phyloP scores from a whole-genome alignment of 2,329 filamentous ascomycete genomes.

The Magnaporthiopsis poae region DNA sequence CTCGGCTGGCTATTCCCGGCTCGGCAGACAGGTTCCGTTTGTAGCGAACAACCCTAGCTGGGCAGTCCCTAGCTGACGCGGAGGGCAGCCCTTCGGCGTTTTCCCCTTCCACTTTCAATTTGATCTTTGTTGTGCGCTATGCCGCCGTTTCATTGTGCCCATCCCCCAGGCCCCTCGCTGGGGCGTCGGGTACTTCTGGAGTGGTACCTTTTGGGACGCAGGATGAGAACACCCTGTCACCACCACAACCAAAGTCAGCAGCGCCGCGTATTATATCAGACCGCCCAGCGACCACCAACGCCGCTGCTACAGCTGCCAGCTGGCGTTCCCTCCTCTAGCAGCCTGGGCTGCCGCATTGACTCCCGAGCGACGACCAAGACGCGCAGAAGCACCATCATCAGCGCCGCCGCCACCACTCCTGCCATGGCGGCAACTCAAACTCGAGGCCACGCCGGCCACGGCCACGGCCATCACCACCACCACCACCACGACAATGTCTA shows the following conservation, averaged over 20 bases:
- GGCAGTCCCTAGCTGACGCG: not conserved
- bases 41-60: not conserved
- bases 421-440: not conserved
- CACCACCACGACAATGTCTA: constrained; percentile 81
- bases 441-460: constrained; percentile 25
- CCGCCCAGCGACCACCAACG: constrained; percentile 4
- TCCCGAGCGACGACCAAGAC: not conserved
- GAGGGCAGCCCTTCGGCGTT: not conserved
- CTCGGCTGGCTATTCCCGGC: not conserved
- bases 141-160: constrained; percentile 7
- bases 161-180: constrained; percentile 7
- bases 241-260: constrained; percentile 1
- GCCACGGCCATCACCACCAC: constrained; percentile 48
- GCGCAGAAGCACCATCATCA: constrained; percentile 18
- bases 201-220: not conserved
- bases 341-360: not conserved
- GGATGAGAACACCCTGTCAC: constrained; percentile 8
- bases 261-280: constrained; percentile 6
- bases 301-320: constrained; percentile 17
- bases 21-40: not conserved
- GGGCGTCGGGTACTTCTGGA: constrained; percentile 4
- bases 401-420: constrained; percentile 17
- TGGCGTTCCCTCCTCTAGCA: not conserved
- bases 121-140: not conserved
- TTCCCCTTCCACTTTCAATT: not conserved